phyloP scores from a whole-genome alignment of 139 green algal genomes.

The Eudorina sp. region DNA sequence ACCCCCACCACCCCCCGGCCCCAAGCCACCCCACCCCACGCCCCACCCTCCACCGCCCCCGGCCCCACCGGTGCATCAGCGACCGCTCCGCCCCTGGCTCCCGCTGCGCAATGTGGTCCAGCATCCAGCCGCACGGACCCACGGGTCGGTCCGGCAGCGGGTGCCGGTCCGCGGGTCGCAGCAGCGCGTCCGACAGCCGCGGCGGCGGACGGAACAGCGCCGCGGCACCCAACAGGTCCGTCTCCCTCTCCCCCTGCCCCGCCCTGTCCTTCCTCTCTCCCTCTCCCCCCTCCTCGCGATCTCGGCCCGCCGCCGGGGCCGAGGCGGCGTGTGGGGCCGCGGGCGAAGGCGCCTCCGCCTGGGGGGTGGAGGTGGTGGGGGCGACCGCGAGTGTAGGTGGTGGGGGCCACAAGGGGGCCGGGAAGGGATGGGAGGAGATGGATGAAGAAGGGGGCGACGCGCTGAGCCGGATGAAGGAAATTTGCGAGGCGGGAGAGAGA shows the following conservation, averaged over 20 bases:
- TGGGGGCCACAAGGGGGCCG: background rate
- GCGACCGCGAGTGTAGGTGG: no score
- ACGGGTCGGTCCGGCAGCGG: constrained; percentile 29
- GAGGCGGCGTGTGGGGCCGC: no score
- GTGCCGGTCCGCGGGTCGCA: constrained; percentile 10
- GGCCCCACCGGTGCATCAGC: constrained; percentile 52
- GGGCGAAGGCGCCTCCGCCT: no score
- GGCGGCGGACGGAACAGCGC: constrained; percentile 31
- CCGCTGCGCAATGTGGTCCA: constrained; percentile 47
- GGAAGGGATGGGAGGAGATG: no score
- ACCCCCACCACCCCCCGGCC: background rate
- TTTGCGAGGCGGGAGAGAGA: no score
- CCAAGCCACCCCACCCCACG: background rate
- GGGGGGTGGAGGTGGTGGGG: no score
- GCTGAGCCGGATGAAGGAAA: no score
- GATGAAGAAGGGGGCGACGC: no score
- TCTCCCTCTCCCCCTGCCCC: no score
- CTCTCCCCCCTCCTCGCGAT: background rate
- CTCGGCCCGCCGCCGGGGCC: no score
- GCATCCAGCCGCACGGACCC: constrained; percentile 43
- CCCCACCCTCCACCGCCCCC: background rate
- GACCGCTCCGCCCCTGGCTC: constrained; percentile 50
- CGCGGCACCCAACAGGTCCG: constrained; percentile 12
- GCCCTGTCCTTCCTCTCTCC: no score
- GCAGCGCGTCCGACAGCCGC: background rate